phyloP scores from a whole-genome alignment of 495 filamentous ascomycete species.

The Pyronema omphalodes region DNA sequence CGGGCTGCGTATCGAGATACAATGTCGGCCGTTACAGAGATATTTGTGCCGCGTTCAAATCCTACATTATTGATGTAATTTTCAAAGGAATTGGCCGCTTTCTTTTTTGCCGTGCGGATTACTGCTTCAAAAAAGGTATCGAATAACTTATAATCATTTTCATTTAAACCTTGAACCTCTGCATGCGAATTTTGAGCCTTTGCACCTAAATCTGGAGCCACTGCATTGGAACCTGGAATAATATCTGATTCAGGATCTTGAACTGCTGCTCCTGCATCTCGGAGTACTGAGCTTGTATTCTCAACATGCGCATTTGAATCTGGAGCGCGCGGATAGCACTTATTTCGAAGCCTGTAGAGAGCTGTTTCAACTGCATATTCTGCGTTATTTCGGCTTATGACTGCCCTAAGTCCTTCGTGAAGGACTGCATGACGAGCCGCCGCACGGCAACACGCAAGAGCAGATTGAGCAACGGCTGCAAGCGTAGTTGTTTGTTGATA shows the following conservation, averaged over 20 bases:
- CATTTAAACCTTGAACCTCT: too few species aligned
- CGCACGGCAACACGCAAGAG: not conserved
- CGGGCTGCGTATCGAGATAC: not conserved
- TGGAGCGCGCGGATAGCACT: not conserved
- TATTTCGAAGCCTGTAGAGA: not conserved
- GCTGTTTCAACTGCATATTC: not conserved
- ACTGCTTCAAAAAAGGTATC: not conserved
- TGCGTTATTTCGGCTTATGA: not conserved
- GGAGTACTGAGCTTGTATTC: too few species aligned
- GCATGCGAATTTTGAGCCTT: too few species aligned
- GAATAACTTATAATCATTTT: too few species aligned
- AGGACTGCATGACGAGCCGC: not conserved
- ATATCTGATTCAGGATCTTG: too few species aligned
- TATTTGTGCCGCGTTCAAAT: not conserved
- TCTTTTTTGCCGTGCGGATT: not conserved
- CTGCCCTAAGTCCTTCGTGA: not conserved
- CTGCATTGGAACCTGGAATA: too few species aligned
- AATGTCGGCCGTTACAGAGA: not conserved
- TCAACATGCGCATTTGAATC: too few species aligned
- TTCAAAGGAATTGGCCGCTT: not conserved
- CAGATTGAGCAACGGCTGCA: too few species aligned
- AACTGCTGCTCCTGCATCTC: too few species aligned
- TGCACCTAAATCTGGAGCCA: too few species aligned
- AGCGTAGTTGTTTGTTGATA: too few species aligned
- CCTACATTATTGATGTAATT: not conserved